Percentiles rank a stretch among this genome's conserved stretches.
phyloP scores from a whole-genome alignment of 2,329 filamentous ascomycete species.

The Stachybotrys chlorohalonatus region DNA sequence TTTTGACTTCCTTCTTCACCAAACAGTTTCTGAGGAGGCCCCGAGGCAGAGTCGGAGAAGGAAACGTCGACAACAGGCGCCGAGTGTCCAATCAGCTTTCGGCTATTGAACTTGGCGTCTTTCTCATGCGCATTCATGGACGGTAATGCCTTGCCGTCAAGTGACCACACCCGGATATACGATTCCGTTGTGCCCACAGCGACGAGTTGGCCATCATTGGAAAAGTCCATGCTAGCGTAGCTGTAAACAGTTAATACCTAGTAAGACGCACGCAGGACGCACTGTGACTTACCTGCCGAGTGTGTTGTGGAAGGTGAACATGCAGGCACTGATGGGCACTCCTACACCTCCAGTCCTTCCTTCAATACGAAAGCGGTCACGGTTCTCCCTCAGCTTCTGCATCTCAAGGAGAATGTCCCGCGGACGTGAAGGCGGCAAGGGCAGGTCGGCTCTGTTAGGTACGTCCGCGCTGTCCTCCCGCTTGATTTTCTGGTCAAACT shows the following conservation, averaged over 20 bases:
- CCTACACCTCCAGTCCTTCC: conserved; percentile 75
- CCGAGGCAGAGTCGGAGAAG: conserved; percentile 66
- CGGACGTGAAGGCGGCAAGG: conserved; percentile 78
- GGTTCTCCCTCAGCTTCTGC: conserved; percentile 84
- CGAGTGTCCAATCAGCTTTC: conserved; percentile 77
- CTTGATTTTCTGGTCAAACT: conserved; percentile 83
- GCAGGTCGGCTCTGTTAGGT: conserved; percentile 69
- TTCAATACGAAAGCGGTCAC: conserved; percentile 85
- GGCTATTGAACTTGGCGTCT: conserved; percentile 51
- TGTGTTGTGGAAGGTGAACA: conserved; percentile 98
- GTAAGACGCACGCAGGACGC: not conserved
- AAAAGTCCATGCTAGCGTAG: conserved; percentile 85
- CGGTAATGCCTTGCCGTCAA: conserved; percentile 74
- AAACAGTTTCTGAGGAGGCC: conserved; percentile 38
- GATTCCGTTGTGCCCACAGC: conserved; percentile 88
- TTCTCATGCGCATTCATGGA: conserved; percentile 53
- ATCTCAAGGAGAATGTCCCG: conserved; percentile 92
- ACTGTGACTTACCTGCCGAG: conserved; percentile 61
- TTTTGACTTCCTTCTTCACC: conserved; percentile 35
- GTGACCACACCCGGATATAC: conserved; percentile 88
- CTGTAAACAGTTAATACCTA: not conserved
- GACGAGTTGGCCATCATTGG: conserved; percentile 77
- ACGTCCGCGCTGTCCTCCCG: conserved; percentile 81
- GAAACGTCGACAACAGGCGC: conserved; percentile 82
- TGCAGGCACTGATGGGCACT: conserved; percentile 78